Evolutionary conservation across 305 asterid species (phyloP), one percentile per base, ranked within the genome.

Genomic region (Plantago coronopus): DNA sequence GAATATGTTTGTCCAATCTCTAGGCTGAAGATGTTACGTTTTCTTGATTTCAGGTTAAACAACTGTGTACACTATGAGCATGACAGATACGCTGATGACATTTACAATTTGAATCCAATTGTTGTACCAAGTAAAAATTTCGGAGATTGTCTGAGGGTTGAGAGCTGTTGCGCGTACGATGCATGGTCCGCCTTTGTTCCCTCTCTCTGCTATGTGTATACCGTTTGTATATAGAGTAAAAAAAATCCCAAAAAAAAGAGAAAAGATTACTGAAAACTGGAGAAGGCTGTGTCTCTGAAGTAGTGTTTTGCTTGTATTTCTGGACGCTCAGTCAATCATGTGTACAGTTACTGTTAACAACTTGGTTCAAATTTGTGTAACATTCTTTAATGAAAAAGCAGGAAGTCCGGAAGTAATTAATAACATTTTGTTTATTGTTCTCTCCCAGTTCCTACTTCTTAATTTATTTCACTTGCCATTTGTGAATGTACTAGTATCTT

Each of bases 41-140:
- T 20, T 31, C 25, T 54, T 29, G 7, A 19, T 37, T 62, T 59
- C 73, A 62, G 73, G 73, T 56, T 69, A 48, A 63, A 38, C 38
- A 34, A 37, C 48, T 44, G 46, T 46, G 59, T 66, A 43, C 18
- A 7, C 54, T 15, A 37, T 61, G 53, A 20, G 22, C 20, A 54
- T 60, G 65, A 31, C 17, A 47, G 53, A 37, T n/a, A 29, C 34
- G 42, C 55, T 29, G 65, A 60, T 51, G 19, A 23, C 5, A 61
- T 40, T 48, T 19, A 27, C 42, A 45, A 44, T 22, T 44, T 40
- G 43, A 43, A 59, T 42, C 64, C 64, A 59, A 9, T 59, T 20
- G 54, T 44, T 43, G 21, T 51, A 22, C 57, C 37, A 51, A 46
- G 55, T 17, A 46, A 46, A 47, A 46, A 47, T 45, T 44, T 45